Evolutionary conservation across 495 filamentous ascomycete genomes (phyloP).

Genomic region (Alectoria sarmentosa): DNA sequence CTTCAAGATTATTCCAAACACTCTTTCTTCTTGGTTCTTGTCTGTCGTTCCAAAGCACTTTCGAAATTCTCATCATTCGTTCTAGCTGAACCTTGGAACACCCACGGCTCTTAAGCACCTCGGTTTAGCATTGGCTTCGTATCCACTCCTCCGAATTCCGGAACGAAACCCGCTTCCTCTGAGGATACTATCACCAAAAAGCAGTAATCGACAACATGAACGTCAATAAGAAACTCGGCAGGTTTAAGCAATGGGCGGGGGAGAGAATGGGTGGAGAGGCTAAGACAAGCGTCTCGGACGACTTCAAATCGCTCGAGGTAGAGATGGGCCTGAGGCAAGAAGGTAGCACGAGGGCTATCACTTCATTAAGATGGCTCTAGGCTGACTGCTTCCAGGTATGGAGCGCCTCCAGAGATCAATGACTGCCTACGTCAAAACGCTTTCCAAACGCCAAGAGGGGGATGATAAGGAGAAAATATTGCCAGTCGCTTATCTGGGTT

Average conservation of each 20-base stretch:
- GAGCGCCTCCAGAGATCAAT: conserved; percentile 87
- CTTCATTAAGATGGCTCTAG: neutral
- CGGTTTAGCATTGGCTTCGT: neutral
- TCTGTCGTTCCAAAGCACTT: conserved; percentile 6
- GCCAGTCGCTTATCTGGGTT: conserved; percentile 73
- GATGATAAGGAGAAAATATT: conserved; percentile 81
- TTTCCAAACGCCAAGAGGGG: conserved; percentile 77
- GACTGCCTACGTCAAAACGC: conserved; percentile 81
- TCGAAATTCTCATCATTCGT: neutral
- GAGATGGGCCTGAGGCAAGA: conserved; percentile 92
- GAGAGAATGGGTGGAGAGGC: conserved; percentile 94
- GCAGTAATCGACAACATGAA: conserved; percentile 47
- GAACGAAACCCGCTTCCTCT: neutral
- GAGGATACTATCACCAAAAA: neutral
- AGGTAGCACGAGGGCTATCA: conserved; percentile 46
- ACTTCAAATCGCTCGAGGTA: conserved; percentile 87
- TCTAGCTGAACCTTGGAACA: conserved; percentile 3
- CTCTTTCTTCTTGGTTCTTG: conserved; percentile 2
- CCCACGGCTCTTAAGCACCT: conserved; percentile 6
- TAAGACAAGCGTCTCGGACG: conserved; percentile 81
- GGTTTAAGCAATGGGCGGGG: conserved; percentile 97
- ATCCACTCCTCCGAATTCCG: conserved; percentile 5
- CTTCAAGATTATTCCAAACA: neutral
- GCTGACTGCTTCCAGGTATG: conserved; percentile 54
- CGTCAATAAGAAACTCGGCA: conserved; percentile 92